Conservation (phyloP, 2,329 filamentous ascomycete species). For the Zarea fungicola region DNA sequence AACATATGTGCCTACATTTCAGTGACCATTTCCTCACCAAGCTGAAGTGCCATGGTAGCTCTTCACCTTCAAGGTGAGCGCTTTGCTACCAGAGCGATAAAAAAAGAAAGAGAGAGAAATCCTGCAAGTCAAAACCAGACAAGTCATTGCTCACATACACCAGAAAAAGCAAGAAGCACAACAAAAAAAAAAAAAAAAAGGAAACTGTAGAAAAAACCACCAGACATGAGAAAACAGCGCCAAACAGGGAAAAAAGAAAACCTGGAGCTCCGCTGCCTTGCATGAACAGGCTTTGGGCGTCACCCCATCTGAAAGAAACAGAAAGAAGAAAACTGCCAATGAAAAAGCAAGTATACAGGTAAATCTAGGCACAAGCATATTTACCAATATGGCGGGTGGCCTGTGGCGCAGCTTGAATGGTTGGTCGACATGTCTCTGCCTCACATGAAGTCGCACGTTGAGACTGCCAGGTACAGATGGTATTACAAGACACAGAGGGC, state of each 20-base stretch:
- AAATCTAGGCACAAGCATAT: background rate
- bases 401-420: no score
- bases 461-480: no score
- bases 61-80: no score
- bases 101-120: background rate
- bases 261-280: background rate
- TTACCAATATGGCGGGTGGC: background rate
- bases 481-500: no score
- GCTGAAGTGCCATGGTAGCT: no score
- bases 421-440: no score
- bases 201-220: background rate
- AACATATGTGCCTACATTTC: no score
- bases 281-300: no score
- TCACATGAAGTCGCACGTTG: no score
- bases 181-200: conserved; percentile 1
- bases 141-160: background rate
- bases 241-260: background rate
- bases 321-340: background rate
- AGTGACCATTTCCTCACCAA: no score
- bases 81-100: background rate
- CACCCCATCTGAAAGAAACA: background rate
- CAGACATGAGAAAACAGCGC: background rate
- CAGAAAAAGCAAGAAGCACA: no score
- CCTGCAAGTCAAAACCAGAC: background rate
- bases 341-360: background rate